Evolutionary conservation across 1,284 basidiomycete species (phyloP), one percentile per base, ranked within the genome.

Genomic region (Calocybe gambosa): DNA sequence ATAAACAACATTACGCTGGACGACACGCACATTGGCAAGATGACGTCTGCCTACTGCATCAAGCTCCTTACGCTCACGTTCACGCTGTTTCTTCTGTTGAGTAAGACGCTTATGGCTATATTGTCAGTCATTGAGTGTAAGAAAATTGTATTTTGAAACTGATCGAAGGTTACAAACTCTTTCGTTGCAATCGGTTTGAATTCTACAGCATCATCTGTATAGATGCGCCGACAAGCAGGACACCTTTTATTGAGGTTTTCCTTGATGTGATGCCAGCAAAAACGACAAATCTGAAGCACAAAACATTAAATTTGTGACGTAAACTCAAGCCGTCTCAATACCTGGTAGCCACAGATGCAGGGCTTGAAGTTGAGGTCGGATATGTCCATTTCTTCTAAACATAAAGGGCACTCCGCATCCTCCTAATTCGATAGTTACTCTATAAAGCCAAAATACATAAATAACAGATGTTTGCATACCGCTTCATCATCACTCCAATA

Each of bases 301-400:
- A n/a, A 39, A 23, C 43, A n/a, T 35, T 53, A 45, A 56, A 52
- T 39, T 21, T 21, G 28, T 20, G 10, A 34, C 38, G 52, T 48
- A 23, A 43, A 54, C 52, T 46, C 28, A 52, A 41, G 42, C 45
- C 18, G 7, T 25, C 33, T n/a, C 25, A 71, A 59, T 63, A 90
- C 94, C 78, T 97, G 94, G 70, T 99, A 96, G 55, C 96, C 96
- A 69, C 96, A 99, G 46, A 94, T 85, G 68, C 96, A 99, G 15
- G 96, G 96, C 73, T 95, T 96, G 75, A 99, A 99, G 75, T 97
- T 96, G 63, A 97, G 82, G 77, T 99, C 96, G 35, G 93, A 94
- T 54, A 99, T 82, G 69, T 99, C 96, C 82, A 99, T 93, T 70
- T 97, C 94, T 64, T 99, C 96, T 47, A 98, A 82, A 71, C 96